phyloP scores from a whole-genome alignment of 441 rosid species.

The Pelargonium citronellum region DNA sequence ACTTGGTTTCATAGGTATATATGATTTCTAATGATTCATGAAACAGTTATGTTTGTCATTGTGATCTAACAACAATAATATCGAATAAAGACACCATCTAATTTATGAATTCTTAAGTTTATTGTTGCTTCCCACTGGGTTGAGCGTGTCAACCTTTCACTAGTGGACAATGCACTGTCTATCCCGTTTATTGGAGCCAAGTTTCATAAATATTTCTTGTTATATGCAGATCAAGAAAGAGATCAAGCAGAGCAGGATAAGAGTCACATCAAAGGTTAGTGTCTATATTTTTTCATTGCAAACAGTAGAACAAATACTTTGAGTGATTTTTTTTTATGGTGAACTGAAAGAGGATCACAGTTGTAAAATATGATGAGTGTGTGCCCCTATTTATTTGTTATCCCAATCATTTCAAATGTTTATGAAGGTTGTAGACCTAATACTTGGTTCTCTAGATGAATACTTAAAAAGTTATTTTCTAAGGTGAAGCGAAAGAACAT shows the following conservation, averaged over 20 bases:
- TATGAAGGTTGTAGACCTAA: constrained; percentile 70
- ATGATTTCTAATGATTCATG: background rate
- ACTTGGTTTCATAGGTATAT: background rate
- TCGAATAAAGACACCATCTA: background rate
- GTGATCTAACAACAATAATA: background rate
- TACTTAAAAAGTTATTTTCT: background rate
- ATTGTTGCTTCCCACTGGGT: background rate
- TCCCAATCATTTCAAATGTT: constrained; percentile 23
- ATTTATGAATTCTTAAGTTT: background rate
- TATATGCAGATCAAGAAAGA: constrained; percentile 70
- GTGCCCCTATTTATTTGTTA: constrained; percentile 7
- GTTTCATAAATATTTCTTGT: constrained; percentile 12
- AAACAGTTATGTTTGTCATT: background rate
- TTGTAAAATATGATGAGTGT: background rate
- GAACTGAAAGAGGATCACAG: background rate
- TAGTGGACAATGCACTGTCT: background rate
- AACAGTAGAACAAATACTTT: too few species aligned
- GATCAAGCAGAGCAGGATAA: constrained; percentile 78
- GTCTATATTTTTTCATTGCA: background rate
- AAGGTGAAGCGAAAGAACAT: background rate
- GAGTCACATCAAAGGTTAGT: constrained; percentile 75
- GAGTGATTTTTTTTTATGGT: background rate
- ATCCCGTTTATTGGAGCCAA: background rate
- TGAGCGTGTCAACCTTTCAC: background rate
- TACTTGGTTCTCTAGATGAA: constrained; percentile 52